A percentile compares a stretch with the other conserved stretches of the same genome.
These are phyloP conservation scores for Colletotrichum orbiculare DNA, from an alignment of 2,329 filamentous ascomycete genomes.

Conservation along the genomic window DNA sequence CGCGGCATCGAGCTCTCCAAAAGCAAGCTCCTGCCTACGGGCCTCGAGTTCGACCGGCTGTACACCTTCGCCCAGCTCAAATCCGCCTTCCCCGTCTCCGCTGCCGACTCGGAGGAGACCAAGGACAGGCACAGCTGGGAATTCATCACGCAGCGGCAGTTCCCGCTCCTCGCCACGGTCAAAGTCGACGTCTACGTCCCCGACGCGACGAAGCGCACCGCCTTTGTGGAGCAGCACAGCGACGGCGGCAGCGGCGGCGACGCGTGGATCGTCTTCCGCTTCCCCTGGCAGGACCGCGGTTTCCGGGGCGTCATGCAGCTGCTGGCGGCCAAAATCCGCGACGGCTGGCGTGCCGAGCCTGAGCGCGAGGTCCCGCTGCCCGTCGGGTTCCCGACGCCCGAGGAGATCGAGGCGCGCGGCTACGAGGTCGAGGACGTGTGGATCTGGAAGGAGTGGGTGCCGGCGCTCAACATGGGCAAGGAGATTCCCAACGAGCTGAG, in stretches of 20 bases:
- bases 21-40: slow-evolving; percentile 72
- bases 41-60: slow-evolving; percentile 82
- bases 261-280: slow-evolving; percentile 73
- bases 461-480: slow-evolving; percentile 65
- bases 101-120: slow-evolving; percentile 49
- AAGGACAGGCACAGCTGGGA: slow-evolving; percentile 68
- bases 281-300: slow-evolving; percentile 68
- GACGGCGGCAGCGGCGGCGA: slow-evolving; percentile 43
- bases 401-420: slow-evolving; percentile 66
- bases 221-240: slow-evolving; percentile 55
- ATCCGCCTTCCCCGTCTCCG: slow-evolving; percentile 57
- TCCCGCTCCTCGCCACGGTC: slow-evolving; percentile 77
- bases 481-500: slow-evolving; percentile 72
- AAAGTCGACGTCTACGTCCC: slow-evolving; percentile 76
- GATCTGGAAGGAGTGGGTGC: slow-evolving; percentile 71
- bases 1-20: slow-evolving; percentile 77
- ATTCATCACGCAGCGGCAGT: slow-evolving; percentile 76
- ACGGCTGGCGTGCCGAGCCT: slow-evolving; percentile 60
- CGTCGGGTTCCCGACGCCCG: slow-evolving; percentile 67
- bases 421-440: slow-evolving; percentile 71
- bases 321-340: slow-evolving; percentile 61
- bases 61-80: slow-evolving; percentile 82
- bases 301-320: slow-evolving; percentile 58
- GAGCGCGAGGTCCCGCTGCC: slow-evolving; percentile 76
- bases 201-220: slow-evolving; percentile 64